A percentile compares a stretch with the other conserved stretches of the same genome.
phyloP scores from a whole-genome alignment of 495 filamentous ascomycete species.

The Podospora pseudocomata region DNA sequence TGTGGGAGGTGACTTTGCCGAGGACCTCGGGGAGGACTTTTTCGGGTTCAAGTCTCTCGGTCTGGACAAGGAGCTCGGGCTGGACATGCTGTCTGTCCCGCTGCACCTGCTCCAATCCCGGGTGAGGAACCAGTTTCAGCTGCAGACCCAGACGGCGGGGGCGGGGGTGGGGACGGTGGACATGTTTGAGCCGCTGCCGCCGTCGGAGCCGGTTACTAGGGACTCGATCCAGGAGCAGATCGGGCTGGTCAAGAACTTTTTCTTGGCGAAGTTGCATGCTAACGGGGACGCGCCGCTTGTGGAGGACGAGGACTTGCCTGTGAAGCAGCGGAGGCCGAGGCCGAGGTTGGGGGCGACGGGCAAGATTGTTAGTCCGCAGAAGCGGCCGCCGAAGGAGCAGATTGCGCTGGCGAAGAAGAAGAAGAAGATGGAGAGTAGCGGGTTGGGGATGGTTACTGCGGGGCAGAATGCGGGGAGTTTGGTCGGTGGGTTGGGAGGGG shows the following conservation, averaged over 20 bases:
- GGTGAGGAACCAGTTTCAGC: slow-evolving; percentile 75
- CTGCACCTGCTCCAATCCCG: slow-evolving; percentile 90
- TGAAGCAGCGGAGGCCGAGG: slow-evolving; percentile 85
- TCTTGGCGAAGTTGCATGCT: slow-evolving; percentile 78
- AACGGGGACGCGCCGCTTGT: slow-evolving; percentile 77
- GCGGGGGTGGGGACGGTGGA: slow-evolving; percentile 50
- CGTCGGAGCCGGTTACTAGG: slow-evolving; percentile 73
- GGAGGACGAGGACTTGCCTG: slow-evolving; percentile 92
- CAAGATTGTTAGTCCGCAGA: slow-evolving; percentile 88
- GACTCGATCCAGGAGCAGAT: slow-evolving; percentile 76
- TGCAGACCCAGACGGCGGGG: slow-evolving; percentile 59
- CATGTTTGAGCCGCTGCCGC: slow-evolving; percentile 64
- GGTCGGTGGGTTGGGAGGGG: neutral
- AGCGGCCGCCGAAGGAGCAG: slow-evolving; percentile 76
- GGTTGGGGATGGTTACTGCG: slow-evolving; percentile 39
- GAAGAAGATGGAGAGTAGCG: slow-evolving; percentile 54
- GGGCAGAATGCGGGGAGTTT: neutral
- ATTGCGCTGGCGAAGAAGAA: slow-evolving; percentile 71
- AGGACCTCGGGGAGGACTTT: slow-evolving; percentile 97
- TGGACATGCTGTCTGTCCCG: slow-evolving; percentile 82
- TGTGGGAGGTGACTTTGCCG: slow-evolving; percentile 91
- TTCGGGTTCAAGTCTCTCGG: slow-evolving; percentile 97
- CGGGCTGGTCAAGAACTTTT: slow-evolving; percentile 82
- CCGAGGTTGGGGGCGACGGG: slow-evolving; percentile 91
- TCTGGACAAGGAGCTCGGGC: slow-evolving; percentile 81